Percentiles rank a stretch among this genome's conserved stretches.
phyloP scores from a whole-genome alignment of 371 early-diverging fungal species.

The Coemansia sp. region DNA sequence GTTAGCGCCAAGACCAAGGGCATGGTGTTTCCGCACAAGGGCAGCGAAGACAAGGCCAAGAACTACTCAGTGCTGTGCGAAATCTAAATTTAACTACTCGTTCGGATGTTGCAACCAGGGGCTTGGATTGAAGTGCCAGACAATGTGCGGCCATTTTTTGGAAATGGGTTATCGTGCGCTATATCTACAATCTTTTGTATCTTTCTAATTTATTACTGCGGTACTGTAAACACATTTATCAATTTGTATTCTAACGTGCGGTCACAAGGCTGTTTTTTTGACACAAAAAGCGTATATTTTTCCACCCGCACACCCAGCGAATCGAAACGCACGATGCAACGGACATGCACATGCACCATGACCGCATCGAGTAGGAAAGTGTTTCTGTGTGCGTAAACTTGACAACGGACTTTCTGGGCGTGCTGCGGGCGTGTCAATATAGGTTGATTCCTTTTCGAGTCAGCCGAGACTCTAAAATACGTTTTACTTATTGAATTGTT shows the following conservation, averaged over 20 bases:
- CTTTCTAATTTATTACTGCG: neutral
- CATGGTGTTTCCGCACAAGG: conserved; percentile 41
- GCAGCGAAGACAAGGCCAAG: conserved; percentile 41
- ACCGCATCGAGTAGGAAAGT: neutral
- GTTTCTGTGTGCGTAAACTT: neutral
- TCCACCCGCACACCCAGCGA: neutral
- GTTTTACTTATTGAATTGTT: neutral
- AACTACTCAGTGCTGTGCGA: conserved; percentile 42
- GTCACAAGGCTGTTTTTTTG: neutral
- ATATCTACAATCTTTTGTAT: no score
- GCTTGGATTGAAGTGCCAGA: no score
- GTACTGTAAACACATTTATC: no score
- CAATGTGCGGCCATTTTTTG: no score
- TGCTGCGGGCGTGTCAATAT: neutral
- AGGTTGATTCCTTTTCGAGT: neutral
- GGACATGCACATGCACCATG: neutral
- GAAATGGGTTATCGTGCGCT: no score
- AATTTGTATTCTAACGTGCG: no score
- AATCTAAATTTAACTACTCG: neutral
- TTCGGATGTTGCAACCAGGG: no score
- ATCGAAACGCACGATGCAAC: neutral
- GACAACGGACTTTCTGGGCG: neutral
- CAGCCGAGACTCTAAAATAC: neutral
- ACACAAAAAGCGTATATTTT: neutral
- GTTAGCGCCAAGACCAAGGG: conserved; percentile 45